A percentile compares a stretch with the other conserved stretches of the same genome.
Conservation (phyloP, 1,284 basidiomycete species). For the Irpex lacteus region DNA sequence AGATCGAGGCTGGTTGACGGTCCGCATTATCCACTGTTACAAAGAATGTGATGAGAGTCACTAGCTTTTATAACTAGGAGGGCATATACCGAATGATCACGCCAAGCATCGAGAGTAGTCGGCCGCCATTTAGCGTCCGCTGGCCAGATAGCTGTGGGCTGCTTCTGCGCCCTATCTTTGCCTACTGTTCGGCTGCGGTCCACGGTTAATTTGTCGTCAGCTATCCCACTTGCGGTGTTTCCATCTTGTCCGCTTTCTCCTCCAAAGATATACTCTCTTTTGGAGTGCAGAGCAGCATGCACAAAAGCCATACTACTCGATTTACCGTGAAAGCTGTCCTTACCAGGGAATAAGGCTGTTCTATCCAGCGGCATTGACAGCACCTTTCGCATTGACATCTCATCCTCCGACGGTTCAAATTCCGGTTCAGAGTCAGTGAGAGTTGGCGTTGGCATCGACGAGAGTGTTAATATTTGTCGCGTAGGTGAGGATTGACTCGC, state of each 20-base stretch:
- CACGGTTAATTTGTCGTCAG: background rate
- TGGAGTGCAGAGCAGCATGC: conserved; percentile 39
- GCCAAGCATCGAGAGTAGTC: background rate
- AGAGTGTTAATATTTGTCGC: background rate
- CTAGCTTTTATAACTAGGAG: background rate
- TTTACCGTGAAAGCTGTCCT: conserved; percentile 27
- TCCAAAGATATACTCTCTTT: conserved; percentile 26
- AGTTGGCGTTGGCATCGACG: background rate
- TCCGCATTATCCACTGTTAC: background rate
- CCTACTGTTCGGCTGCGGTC: background rate
- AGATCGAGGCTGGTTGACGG: background rate
- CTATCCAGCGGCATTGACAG: background rate
- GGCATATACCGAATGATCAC: background rate
- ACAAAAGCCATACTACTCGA: conserved; percentile 42
- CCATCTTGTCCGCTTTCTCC: background rate
- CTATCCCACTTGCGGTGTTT: background rate
- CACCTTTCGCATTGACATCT: background rate
- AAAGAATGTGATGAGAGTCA: background rate
- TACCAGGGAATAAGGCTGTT: background rate
- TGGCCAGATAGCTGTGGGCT: background rate
- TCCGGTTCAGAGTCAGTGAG: background rate
- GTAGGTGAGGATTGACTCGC: background rate
- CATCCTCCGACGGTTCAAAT: background rate
- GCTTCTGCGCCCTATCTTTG: background rate
- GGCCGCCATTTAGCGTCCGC: background rate